These are phyloP conservation scores for Musa balbisiana DNA, from an alignment of 202 grass and related monocot species.

Conservation along the genomic window DNA sequence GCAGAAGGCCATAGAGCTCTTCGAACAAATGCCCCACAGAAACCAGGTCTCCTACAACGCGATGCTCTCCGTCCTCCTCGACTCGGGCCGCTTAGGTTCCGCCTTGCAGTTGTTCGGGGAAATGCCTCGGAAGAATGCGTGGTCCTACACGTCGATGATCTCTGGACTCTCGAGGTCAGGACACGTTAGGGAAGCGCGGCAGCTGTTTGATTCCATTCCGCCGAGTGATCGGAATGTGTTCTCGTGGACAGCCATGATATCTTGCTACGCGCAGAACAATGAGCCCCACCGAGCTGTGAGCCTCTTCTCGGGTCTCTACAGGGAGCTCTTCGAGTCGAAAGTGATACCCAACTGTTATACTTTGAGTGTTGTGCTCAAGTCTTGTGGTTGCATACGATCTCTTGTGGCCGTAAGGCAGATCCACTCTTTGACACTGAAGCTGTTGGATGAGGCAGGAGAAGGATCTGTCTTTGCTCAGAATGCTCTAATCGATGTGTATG, in stretches of 20 bases:
- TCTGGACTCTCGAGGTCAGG: constrained; percentile 29
- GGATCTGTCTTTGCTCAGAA: constrained; percentile 41
- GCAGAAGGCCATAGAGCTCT: constrained; percentile 39
- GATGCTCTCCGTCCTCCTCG: constrained; percentile 35
- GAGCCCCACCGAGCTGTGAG: constrained; percentile 25
- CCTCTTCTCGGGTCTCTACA: constrained; percentile 35
- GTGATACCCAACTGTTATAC: constrained; percentile 40
- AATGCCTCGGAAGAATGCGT: constrained; percentile 47
- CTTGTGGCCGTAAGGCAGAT: constrained; percentile 31
- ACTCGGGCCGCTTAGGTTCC: constrained; percentile 29
- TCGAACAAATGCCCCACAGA: constrained; percentile 63
- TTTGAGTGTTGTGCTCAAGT: constrained; percentile 50
- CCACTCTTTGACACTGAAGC: constrained; percentile 36
- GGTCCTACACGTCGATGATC: constrained; percentile 58
- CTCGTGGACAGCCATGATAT: constrained; percentile 52
- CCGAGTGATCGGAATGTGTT: constrained; percentile 35
- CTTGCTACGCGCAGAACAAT: constrained; percentile 36
- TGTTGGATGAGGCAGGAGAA: constrained; percentile 27
- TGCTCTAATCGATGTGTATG: constrained; percentile 43
- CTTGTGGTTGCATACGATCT: constrained; percentile 30
- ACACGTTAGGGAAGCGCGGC: constrained; percentile 9
- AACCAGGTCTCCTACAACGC: constrained; percentile 60
- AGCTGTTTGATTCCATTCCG: constrained; percentile 38
- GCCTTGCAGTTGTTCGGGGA: constrained; percentile 42
- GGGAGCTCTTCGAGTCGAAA: constrained; percentile 23